These are phyloP conservation scores for Plenodomus tracheiphilus DNA, from an alignment of 2,329 filamentous ascomycete genomes.

Conservation along the genomic window DNA sequence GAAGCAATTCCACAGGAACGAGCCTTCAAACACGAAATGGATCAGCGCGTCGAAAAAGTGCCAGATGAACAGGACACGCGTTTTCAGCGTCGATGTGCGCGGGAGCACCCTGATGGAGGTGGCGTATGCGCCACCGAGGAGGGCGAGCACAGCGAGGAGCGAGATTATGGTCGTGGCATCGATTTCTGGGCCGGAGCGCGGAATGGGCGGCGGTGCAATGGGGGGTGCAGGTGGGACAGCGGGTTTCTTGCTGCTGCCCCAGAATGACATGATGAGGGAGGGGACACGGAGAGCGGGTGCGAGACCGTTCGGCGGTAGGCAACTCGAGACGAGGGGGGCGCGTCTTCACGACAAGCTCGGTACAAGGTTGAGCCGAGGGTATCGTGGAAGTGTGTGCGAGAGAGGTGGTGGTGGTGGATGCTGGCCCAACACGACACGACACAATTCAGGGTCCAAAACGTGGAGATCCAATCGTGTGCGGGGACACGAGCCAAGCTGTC, in stretches of 20 bases:
- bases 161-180: slow-evolving; percentile 58
- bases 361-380: slow-evolving; percentile 7
- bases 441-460: slow-evolving; percentile 18
- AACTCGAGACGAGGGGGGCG: too few species aligned
- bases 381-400: slow-evolving; percentile 1
- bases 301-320: too few species aligned
- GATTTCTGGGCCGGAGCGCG: slow-evolving; percentile 51
- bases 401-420: background rate
- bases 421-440: background rate
- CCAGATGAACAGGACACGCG: slow-evolving; percentile 87
- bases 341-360: slow-evolving; percentile 8
- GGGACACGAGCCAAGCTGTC: slow-evolving; percentile 6
- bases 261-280: slow-evolving; percentile 15
- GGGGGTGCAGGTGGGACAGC: slow-evolving; percentile 58
- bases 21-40: slow-evolving; percentile 88
- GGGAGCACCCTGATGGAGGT: slow-evolving; percentile 58
- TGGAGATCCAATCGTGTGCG: slow-evolving; percentile 17
- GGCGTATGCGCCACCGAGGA: slow-evolving; percentile 58
- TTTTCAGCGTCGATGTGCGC: slow-evolving; percentile 56
- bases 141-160: slow-evolving; percentile 56
- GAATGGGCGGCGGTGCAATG: slow-evolving; percentile 56
- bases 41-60: slow-evolving; percentile 91
- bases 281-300: too few species aligned
- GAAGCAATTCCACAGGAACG: slow-evolving; percentile 93
- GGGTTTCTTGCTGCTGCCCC: slow-evolving; percentile 23